Conservation (phyloP, 176 grass and related monocot genomes). For the Poa annua region DNA sequence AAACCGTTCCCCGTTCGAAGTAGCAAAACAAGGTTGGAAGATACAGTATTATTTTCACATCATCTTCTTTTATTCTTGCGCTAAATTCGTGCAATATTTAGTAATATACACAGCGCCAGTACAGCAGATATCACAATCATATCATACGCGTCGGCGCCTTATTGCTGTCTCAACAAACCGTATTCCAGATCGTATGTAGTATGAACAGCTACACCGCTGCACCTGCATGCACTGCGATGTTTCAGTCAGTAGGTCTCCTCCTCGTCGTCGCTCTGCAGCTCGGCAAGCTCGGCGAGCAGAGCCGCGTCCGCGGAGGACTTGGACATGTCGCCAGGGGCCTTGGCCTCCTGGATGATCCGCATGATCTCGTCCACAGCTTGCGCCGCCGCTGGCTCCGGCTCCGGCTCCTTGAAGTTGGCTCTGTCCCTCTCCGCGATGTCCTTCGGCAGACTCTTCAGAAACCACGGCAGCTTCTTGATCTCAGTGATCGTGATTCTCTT, state of each 20-base stretch:
- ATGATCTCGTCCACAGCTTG: constrained; percentile 87
- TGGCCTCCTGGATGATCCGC: constrained; percentile 81
- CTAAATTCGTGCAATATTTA: constrained; percentile 15
- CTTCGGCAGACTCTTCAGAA: constrained; percentile 77
- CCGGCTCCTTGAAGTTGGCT: constrained; percentile 49
- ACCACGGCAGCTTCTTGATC: constrained; percentile 90
- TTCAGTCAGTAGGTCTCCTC: constrained; percentile 44
- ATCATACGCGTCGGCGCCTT: background rate
- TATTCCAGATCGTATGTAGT: background rate
- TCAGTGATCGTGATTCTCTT: constrained; percentile 98
- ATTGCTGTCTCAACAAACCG: background rate
- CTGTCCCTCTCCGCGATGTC: constrained; percentile 77
- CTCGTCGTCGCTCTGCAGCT: constrained; percentile 53
- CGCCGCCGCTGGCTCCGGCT: background rate
- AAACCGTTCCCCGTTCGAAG: too few species aligned
- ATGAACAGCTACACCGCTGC: background rate
- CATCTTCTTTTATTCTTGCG: background rate
- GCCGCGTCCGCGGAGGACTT: constrained; percentile 34
- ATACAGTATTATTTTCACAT: background rate
- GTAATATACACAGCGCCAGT: background rate
- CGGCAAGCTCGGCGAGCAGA: constrained; percentile 55
- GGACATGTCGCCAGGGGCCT: constrained; percentile 53
- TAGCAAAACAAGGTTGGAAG: background rate
- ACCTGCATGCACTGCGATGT: constrained; percentile 3
- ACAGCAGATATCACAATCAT: background rate